A percentile compares a stretch with the other conserved stretches of the same genome.
Conservation (phyloP, 2,329 filamentous ascomycete genomes). For the Spiromastix sp. region DNA sequence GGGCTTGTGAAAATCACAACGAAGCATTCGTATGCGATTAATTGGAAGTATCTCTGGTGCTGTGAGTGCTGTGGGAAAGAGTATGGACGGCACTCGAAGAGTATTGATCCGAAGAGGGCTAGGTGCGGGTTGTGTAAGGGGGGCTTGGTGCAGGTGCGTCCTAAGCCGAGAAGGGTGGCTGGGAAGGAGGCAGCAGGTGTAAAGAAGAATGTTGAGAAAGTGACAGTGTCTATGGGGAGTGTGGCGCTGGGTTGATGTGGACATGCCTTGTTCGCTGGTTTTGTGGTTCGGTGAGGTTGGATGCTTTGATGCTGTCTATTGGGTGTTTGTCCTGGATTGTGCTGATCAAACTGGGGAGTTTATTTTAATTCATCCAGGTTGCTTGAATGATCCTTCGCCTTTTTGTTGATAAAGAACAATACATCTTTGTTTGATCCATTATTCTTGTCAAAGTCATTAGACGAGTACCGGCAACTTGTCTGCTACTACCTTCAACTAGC, state of each 20-base stretch:
- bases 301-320: too few relatives aligned
- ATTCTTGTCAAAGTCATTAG: too few relatives aligned
- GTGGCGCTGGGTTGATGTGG: background rate
- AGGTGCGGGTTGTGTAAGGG: slow-evolving; percentile 69
- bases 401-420: too few relatives aligned
- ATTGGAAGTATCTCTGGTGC: slow-evolving; percentile 84
- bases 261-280: too few relatives aligned
- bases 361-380: too few relatives aligned
- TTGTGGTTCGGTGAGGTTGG: too few relatives aligned
- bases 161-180: slow-evolving; percentile 49
- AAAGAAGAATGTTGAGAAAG: background rate
- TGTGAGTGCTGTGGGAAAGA: slow-evolving; percentile 59
- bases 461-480: too few relatives aligned
- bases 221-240: background rate
- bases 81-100: slow-evolving; percentile 77
- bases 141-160: slow-evolving; percentile 65
- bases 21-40: slow-evolving; percentile 80
- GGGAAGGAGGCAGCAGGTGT: slow-evolving; percentile 14
- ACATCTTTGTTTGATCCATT: too few relatives aligned
- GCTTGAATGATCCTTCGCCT: too few relatives aligned
- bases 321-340: too few relatives aligned
- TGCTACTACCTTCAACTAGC: too few relatives aligned
- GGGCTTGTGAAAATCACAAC: slow-evolving; percentile 69
- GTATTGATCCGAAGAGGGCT: slow-evolving; percentile 62
- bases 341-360: too few relatives aligned